Percentiles rank a stretch among this genome's conserved stretches.
These are phyloP conservation scores for Orobanche coerulescens DNA, from an alignment of 257 asterid genomes.

Conservation along the genomic window DNA sequence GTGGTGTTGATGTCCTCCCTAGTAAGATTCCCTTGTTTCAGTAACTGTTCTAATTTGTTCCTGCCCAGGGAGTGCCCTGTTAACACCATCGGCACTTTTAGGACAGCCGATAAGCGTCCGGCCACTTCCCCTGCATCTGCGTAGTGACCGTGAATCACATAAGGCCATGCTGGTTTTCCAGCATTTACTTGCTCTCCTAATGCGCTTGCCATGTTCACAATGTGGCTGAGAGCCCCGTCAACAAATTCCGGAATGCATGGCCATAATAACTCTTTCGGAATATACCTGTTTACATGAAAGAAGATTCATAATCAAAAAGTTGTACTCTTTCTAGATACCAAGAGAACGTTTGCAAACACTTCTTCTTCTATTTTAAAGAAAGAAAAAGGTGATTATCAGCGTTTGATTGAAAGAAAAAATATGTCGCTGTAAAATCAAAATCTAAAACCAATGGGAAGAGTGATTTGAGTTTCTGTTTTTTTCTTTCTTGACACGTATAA, in stretches of 20 bases:
- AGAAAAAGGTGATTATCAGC: too few species aligned
- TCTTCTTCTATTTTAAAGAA: too few species aligned
- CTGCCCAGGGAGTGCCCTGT: constrained; percentile 67
- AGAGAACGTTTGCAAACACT: neutral
- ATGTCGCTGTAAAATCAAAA: too few species aligned
- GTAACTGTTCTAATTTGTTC: constrained; percentile 57
- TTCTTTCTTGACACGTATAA: too few species aligned
- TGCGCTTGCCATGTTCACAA: constrained; percentile 50
- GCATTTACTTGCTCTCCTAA: constrained; percentile 42
- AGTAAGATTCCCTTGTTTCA: constrained; percentile 55
- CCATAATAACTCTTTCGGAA: constrained; percentile 58
- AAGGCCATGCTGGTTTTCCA: constrained; percentile 58
- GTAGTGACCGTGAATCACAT: constrained; percentile 62
- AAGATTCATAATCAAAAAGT: neutral
- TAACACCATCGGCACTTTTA: constrained; percentile 56
- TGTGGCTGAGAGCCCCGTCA: constrained; percentile 55
- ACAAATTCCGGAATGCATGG: constrained; percentile 51
- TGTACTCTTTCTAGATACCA: neutral
- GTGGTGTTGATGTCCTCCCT: constrained; percentile 55
- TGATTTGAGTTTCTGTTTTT: too few species aligned
- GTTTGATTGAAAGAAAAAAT: too few species aligned
- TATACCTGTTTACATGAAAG: constrained; percentile 27
- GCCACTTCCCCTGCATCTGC: constrained; percentile 67
- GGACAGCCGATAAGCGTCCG: constrained; percentile 46
- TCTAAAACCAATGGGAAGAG: too few species aligned